Conservation (phyloP, 768 basidiomycete genomes). For the Tricholoma flavovirens region DNA sequence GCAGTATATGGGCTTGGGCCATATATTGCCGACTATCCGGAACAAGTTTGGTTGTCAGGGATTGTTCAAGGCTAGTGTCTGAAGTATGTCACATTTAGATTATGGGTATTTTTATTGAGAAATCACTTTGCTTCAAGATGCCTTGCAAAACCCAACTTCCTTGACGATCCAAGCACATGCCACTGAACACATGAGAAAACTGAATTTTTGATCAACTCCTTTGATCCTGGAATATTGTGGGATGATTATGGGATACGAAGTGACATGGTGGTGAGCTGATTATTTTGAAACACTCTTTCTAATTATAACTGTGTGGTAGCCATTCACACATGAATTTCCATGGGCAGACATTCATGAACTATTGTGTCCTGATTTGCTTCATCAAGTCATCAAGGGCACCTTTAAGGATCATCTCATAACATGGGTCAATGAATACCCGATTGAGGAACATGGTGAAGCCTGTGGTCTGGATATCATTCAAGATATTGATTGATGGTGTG, state of each 20-base stretch:
- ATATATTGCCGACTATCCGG: constrained; percentile 25
- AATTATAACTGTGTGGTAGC: constrained; percentile 11
- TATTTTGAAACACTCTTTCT: not conserved
- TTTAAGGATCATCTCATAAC: constrained; percentile 28
- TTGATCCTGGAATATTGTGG: constrained; percentile 17
- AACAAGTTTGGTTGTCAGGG: constrained; percentile 19
- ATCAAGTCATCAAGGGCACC: constrained; percentile 28
- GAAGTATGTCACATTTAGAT: constrained; percentile 12
- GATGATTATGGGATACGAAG: constrained; percentile 24
- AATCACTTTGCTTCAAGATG: constrained; percentile 7
- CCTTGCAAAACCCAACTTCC: constrained; percentile 7
- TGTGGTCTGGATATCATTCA: constrained; percentile 18
- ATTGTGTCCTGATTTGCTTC: constrained; percentile 24
- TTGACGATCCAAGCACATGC: constrained; percentile 12
- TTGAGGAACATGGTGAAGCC: constrained; percentile 11
- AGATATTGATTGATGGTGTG: constrained; percentile 23
- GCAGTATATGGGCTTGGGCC: constrained; percentile 23
- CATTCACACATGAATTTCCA: constrained; percentile 25
- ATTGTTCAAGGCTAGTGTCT: constrained; percentile 24
- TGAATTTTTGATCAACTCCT: constrained; percentile 13
- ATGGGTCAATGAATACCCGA: constrained; percentile 21
- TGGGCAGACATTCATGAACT: constrained; percentile 26
- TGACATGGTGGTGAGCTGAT: constrained; percentile 3
- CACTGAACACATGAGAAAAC: constrained; percentile 13
- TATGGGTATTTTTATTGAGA: not conserved